Percentiles rank a stretch among this genome's conserved stretches.
phyloP scores from a whole-genome alignment of 129 eudicot genomes.

The Flaveria ramosissima region DNA sequence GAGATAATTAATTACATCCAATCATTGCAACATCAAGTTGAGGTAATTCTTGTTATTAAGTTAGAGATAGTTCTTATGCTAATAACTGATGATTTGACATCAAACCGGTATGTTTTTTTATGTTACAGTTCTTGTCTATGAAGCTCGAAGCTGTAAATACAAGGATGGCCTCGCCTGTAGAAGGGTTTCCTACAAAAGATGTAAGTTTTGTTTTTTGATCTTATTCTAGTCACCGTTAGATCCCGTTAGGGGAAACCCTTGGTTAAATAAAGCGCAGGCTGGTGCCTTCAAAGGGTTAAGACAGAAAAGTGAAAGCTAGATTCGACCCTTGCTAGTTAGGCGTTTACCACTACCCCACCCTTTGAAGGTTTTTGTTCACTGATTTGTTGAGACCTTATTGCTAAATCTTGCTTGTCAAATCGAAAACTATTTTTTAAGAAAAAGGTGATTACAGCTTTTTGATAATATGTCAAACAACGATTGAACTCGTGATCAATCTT shows the following conservation, averaged over 20 bases:
- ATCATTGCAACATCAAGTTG: constrained; percentile 91
- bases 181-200: constrained; percentile 69
- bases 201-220: constrained; percentile 43
- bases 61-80: not conserved
- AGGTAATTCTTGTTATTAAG: constrained; percentile 47
- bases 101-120: not conserved
- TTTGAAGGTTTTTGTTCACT: not conserved
- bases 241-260: not conserved
- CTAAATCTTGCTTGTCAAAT: not conserved
- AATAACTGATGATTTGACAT: constrained; percentile 3
- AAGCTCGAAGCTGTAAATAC: constrained; percentile 96
- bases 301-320: not conserved
- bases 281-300: not conserved
- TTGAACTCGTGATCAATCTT: not conserved
- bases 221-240: not conserved
- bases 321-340: not conserved
- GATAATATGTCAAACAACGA: not conserved
- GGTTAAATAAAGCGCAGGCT: not conserved
- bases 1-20: constrained; percentile 92
- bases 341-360: not conserved
- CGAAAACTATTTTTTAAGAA: not conserved
- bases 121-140: constrained; percentile 84
- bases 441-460: not conserved
- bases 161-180: constrained; percentile 52
- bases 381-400: not conserved